phyloP scores from a whole-genome alignment of 257 asterid species.

The Handroanthus guayacan region DNA sequence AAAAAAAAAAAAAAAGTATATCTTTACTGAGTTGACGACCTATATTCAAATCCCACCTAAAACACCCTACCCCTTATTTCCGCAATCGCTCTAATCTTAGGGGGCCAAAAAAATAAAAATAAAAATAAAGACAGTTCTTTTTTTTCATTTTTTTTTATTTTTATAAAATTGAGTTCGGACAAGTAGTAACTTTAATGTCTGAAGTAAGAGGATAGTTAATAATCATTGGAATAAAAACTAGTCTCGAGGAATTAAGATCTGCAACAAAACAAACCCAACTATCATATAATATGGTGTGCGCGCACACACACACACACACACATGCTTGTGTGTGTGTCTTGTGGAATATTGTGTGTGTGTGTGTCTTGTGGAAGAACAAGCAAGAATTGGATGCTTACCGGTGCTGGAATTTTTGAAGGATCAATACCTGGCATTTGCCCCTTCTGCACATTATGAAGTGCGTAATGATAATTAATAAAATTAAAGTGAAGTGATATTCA shows the following conservation, averaged over 20 bases:
- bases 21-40: background rate
- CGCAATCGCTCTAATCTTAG: too few relatives aligned
- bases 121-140: too few relatives aligned
- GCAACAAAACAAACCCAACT: background rate
- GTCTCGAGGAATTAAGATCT: background rate
- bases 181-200: background rate
- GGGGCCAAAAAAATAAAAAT: too few relatives aligned
- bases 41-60: too few relatives aligned
- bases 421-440: conserved; percentile 40
- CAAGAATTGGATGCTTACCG: conserved; percentile 54
- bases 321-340: background rate
- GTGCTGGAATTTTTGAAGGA: conserved; percentile 62
- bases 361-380: background rate
- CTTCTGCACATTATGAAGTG: conserved; percentile 47
- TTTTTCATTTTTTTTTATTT: too few relatives aligned
- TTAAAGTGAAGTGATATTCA: background rate
- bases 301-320: background rate
- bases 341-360: too few relatives aligned
- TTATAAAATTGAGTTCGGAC: background rate
- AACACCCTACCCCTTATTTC: too few relatives aligned
- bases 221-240: background rate
- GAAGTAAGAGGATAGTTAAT: background rate
- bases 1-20: background rate
- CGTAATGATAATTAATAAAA: conserved; percentile 25
- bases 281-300: too few relatives aligned